These are phyloP conservation scores for Aspergillus proliferans DNA, from an alignment of 2,329 filamentous ascomycete species.

Conservation along the genomic window DNA sequence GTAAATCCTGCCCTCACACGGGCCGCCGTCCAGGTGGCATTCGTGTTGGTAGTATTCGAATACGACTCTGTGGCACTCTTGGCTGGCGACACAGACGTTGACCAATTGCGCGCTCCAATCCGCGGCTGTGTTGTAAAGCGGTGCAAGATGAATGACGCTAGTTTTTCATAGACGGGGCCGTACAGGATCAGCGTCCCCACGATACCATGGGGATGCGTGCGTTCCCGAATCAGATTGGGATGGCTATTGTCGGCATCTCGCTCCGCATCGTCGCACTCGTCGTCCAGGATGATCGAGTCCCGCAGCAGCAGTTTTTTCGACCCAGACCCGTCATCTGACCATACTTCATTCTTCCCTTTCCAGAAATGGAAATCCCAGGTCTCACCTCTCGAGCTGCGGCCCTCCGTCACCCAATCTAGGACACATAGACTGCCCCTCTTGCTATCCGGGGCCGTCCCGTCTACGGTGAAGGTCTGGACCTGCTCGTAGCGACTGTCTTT, in stretches of 20 bases:
- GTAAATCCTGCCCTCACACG: slow-evolving; percentile 69
- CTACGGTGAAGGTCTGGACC: slow-evolving; percentile 66
- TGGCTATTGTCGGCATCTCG: slow-evolving; percentile 8
- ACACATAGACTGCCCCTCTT: slow-evolving; percentile 61
- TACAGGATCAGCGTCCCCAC: slow-evolving; percentile 80
- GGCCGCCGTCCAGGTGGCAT: slow-evolving; percentile 76
- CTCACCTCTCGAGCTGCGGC: slow-evolving; percentile 76
- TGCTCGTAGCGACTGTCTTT: slow-evolving; percentile 78
- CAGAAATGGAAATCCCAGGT: slow-evolving; percentile 78
- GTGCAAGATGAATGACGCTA: slow-evolving; percentile 68
- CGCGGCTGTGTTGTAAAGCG: slow-evolving; percentile 75
- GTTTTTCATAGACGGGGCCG: slow-evolving; percentile 59
- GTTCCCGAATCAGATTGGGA: slow-evolving; percentile 35
- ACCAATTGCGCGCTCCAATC: slow-evolving; percentile 75
- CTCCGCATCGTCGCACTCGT: slow-evolving; percentile 35
- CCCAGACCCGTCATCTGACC: slow-evolving; percentile 27
- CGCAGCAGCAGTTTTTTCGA: slow-evolving; percentile 65
- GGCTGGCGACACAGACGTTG: slow-evolving; percentile 20
- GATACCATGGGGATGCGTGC: slow-evolving; percentile 70
- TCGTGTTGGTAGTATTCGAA: slow-evolving; percentile 32
- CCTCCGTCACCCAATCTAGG: slow-evolving; percentile 91
- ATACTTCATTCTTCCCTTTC: slow-evolving; percentile 79
- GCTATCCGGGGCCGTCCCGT: slow-evolving; percentile 33
- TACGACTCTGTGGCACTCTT: slow-evolving; percentile 2
- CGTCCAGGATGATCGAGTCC: slow-evolving; percentile 73